phyloP scores from a whole-genome alignment of 1,139 yeast genomes.

The Maudiozyma humilis region DNA sequence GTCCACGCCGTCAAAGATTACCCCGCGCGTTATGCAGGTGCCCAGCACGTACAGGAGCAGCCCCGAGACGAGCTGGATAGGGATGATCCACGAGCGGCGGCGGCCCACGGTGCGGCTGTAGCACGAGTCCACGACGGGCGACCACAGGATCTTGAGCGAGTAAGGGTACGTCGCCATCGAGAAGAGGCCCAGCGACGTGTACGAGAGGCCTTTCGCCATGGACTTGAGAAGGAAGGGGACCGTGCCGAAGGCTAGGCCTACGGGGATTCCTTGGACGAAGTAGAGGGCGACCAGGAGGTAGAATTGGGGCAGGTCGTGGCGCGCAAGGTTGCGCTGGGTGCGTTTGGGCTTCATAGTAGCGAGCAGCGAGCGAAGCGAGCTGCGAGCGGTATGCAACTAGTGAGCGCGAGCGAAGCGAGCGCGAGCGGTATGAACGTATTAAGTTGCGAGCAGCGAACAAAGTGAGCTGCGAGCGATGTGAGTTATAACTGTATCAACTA shows the following conservation, averaged over 20 bases:
- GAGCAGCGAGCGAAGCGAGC: too few relatives aligned
- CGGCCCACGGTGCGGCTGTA: constrained; percentile 65
- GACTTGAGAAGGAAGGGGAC: constrained; percentile 87
- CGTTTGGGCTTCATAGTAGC: too few relatives aligned
- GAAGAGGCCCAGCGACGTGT: constrained; percentile 84
- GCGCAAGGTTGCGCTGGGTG: constrained; percentile 28
- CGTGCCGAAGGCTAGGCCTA: constrained; percentile 91
- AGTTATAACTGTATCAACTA: too few relatives aligned
- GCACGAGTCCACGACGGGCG: constrained; percentile 88
- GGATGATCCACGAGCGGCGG: constrained; percentile 89
- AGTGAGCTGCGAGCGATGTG: too few relatives aligned
- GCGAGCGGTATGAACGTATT: too few relatives aligned
- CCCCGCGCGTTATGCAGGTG: constrained; percentile 39
- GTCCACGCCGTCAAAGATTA: constrained; percentile 51
- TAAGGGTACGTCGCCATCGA: constrained; percentile 92
- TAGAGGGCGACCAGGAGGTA: constrained; percentile 62
- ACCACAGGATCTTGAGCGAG: constrained; percentile 85
- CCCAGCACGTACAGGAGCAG: constrained; percentile 60
- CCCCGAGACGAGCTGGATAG: constrained; percentile 76
- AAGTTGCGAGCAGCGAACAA: too few relatives aligned
- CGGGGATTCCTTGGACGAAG: constrained; percentile 88
- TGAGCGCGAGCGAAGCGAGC: too few relatives aligned
- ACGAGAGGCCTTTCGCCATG: constrained; percentile 49
- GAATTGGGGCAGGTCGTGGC: constrained; percentile 61
- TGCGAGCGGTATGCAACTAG: too few relatives aligned